phyloP scores from a whole-genome alignment of 1,284 basidiomycete species.

The Ustilago hordei region DNA sequence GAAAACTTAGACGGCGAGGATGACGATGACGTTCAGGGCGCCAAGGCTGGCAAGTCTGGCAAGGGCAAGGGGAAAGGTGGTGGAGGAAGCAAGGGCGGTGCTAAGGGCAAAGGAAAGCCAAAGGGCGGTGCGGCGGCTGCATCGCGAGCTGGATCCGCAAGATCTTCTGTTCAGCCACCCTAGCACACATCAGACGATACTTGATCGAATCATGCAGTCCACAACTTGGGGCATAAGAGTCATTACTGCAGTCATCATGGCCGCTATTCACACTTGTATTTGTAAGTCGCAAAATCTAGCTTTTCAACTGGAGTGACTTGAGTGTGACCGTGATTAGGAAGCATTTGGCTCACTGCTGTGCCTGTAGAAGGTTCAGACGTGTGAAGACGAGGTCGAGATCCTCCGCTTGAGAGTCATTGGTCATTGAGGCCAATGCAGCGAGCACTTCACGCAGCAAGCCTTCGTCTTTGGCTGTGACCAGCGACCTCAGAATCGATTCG shows the following conservation, averaged over 20 bases:
- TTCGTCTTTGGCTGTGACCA: constrained; percentile 21
- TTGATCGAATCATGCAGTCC: background rate
- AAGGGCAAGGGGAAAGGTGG: constrained; percentile 27
- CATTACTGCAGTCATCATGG: background rate
- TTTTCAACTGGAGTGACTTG: background rate
- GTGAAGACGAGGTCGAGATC: constrained; percentile 16
- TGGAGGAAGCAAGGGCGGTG: constrained; percentile 24
- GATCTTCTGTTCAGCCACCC: constrained; percentile 32
- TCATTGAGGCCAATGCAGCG: background rate
- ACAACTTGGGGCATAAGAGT: background rate
- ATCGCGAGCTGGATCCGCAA: constrained; percentile 35
- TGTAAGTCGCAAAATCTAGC: constrained; percentile 18
- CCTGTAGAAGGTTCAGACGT: background rate
- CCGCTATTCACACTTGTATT: constrained; percentile 19
- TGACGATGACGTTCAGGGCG: constrained; percentile 12
- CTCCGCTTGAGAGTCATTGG: background rate
- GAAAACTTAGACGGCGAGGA: constrained; percentile 34
- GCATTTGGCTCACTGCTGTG: background rate
- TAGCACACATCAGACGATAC: constrained; percentile 2
- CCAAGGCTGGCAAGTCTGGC: constrained; percentile 21
- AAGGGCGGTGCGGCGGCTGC: constrained; percentile 23
- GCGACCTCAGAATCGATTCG: constrained; percentile 21
- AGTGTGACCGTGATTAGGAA: background rate
- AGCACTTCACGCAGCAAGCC: constrained; percentile 21
- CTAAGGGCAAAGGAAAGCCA: constrained; percentile 29